Evolutionary conservation across 208 protist genomes (phyloP), one percentile per base, ranked within the genome.

Genomic region (Angomonas ambiguus): DNA sequence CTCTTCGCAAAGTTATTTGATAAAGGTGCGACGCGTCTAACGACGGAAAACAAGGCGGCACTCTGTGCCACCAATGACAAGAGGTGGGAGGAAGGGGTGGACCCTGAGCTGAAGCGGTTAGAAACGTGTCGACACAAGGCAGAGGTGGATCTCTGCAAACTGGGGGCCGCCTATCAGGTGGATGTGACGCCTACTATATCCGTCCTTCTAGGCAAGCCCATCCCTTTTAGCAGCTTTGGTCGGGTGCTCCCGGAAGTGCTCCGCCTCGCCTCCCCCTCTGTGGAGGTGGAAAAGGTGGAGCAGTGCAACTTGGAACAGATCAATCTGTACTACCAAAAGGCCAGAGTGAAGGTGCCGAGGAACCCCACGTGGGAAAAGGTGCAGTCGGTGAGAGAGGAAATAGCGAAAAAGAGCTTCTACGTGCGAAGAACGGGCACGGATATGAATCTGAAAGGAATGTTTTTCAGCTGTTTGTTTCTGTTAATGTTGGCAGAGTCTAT

Each of bases 191-290:
- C 97, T 16, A 98, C 96, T 2, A 35, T 99, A 11, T 69, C 94
- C 2, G 63, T 91, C 27, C 76, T 98, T 8, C 66, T 99, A 11
- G 96, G 93, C 1, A 33, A 93, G 13, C 97, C 97, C 6, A 98
- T 99, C 34, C 98, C 98, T 0, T 98, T 94, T 73, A 87, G 83
- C 55, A 98, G 93, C 70, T 71, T 98, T 32, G 97, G 97, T 8
- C 84, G 73, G n/a, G 72, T 98, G 3, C 92, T 98, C 2, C 88
- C 87, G 0, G 88, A 97, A 56, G 48, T 97, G 24, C 25, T 93
- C 31, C 62, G 56, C 8, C 73, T 93, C 25, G 80, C 72, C 5
- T 74, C 85, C 65, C 65, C 74, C n/a, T 42, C 71, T 2, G 73
- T 63, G 2, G 67, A 88, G 49, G 32, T 85, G 5, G 66, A 55